phyloP scores from a whole-genome alignment of 2,329 filamentous ascomycete genomes.

The Exophiala dermatitidis region DNA sequence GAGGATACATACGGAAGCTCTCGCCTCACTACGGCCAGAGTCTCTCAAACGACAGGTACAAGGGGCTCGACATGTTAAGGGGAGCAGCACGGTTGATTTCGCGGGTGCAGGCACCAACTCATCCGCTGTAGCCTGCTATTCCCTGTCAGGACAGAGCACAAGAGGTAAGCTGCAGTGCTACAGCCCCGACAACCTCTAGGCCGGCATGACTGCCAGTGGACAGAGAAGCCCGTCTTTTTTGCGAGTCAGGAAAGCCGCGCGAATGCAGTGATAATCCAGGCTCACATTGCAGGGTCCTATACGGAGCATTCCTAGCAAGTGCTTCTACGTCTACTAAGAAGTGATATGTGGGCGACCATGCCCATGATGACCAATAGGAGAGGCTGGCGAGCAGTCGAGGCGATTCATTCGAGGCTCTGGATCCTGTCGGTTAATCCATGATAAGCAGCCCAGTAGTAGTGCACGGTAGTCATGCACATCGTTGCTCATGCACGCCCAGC shows the following conservation, averaged over 20 bases:
- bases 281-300: too few species aligned
- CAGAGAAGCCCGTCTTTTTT: too few species aligned
- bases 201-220: too few species aligned
- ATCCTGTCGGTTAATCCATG: constrained; percentile 3
- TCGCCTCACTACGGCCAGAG: neutral
- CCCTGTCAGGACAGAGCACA: too few species aligned
- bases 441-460: neutral
- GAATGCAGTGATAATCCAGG: neutral
- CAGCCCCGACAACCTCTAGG: too few species aligned
- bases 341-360: neutral
- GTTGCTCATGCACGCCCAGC: constrained; percentile 4
- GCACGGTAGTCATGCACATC: neutral
- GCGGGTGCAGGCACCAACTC: neutral
- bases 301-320: too few species aligned
- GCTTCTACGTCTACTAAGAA: neutral
- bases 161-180: too few species aligned
- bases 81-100: neutral
- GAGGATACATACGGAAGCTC: neutral
- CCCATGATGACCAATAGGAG: neutral
- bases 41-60: neutral
- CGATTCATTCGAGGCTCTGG: neutral
- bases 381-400: neutral
- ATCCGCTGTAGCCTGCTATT: neutral
- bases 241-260: too few species aligned
- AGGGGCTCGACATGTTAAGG: neutral